Evolutionary conservation across 305 asterid genomes (phyloP).

Genomic region (Solanum aculeatissimum): DNA sequence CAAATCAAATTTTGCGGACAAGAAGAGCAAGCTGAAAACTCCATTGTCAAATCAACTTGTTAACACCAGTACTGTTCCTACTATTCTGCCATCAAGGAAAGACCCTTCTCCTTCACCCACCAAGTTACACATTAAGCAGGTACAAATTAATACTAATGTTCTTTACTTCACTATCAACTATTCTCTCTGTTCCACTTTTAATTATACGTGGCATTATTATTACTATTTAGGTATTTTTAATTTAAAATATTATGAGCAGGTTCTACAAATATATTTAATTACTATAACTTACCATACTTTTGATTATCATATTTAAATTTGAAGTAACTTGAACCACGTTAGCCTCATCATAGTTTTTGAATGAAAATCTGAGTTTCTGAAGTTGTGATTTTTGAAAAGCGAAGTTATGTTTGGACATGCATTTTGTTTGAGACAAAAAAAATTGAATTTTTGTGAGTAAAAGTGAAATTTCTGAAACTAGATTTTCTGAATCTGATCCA

Average conservation of each 20-base stretch:
- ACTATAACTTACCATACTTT: not conserved
- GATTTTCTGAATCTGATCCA: too few relatives aligned
- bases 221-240: not conserved
- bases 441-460: not conserved
- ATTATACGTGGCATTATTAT: not conserved
- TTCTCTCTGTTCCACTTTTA: not conserved
- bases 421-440: not conserved
- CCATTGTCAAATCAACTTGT: constrained; percentile 44
- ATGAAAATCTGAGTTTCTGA: too few relatives aligned
- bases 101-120: constrained; percentile 41
- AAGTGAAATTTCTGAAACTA: not conserved
- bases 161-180: not conserved
- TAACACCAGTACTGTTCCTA: constrained; percentile 27
- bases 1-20: constrained; percentile 14
- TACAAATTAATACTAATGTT: not conserved
- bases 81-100: constrained; percentile 50
- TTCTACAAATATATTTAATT: not conserved
- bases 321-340: too few relatives aligned
- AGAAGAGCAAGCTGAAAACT: constrained; percentile 29
- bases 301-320: not conserved
- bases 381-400: not conserved
- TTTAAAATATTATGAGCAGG: not conserved
- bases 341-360: too few relatives aligned
- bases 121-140: constrained; percentile 61
- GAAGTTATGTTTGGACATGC: too few relatives aligned